Conservation (phyloP, 805 yeast genomes). For the Dipodascus albidus region DNA sequence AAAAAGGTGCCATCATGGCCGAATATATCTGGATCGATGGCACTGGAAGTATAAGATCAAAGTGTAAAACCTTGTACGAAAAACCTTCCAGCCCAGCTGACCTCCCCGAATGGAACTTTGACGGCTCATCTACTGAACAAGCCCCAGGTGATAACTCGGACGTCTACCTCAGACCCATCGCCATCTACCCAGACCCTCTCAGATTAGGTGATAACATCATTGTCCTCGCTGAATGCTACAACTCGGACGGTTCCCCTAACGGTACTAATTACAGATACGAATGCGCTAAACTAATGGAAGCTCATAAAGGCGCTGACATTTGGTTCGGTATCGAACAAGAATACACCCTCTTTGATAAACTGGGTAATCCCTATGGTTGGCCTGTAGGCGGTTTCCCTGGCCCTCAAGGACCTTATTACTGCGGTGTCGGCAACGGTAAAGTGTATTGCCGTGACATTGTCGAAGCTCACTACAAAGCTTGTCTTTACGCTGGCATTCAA, state of each 20-base stretch:
- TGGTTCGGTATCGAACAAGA: slow-evolving; percentile 99
- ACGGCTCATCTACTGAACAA: slow-evolving; percentile 97
- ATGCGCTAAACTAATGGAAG: slow-evolving; percentile 88
- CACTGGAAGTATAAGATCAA: slow-evolving; percentile 81
- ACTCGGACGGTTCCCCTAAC: slow-evolving; percentile 98
- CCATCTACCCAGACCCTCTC: slow-evolving; percentile 92
- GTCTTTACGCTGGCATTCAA: slow-evolving; percentile 82
- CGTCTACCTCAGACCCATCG: slow-evolving; percentile 85
- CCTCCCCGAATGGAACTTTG: slow-evolving; percentile 98
- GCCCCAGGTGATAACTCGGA: slow-evolving; percentile 98
- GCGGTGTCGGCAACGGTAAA: slow-evolving; percentile 99
- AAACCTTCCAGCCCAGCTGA: slow-evolving; percentile 65
- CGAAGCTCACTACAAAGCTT: slow-evolving; percentile 98
- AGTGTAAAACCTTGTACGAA: slow-evolving; percentile 76
- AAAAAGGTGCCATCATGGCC: slow-evolving; percentile 79
- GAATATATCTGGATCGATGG: slow-evolving; percentile 98
- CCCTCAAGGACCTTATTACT: slow-evolving; percentile 99
- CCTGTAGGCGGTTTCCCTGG: slow-evolving; percentile 99
- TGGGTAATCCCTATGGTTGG: slow-evolving; percentile 91
- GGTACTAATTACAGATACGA: slow-evolving; percentile 97
- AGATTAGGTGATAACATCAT: slow-evolving; percentile 95
- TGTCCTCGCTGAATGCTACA: slow-evolving; percentile 93
- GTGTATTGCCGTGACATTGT: slow-evolving; percentile 96
- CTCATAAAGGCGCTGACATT: slow-evolving; percentile 70
- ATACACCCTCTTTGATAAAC: slow-evolving; percentile 90